Evolutionary conservation across 495 filamentous ascomycete genomes (phyloP).

Genomic region (Podospora tetraspora): DNA sequence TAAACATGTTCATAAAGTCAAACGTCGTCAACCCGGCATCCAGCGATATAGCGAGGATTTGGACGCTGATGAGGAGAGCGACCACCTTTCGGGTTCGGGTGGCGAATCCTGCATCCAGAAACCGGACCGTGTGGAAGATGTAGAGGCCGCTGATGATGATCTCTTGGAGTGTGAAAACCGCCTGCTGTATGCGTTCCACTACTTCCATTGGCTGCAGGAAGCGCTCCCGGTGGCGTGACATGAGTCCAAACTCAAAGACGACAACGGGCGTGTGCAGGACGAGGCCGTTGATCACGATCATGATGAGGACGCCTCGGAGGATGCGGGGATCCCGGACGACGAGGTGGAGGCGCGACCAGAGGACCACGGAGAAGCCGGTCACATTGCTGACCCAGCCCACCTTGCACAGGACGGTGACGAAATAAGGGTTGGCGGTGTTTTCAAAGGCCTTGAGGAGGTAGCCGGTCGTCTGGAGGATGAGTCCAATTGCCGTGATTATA

Average conservation of each 20-base stretch:
- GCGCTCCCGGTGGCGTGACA: slow-evolving; percentile 35
- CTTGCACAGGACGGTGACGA: neutral
- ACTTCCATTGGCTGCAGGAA: slow-evolving; percentile 33
- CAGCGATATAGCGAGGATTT: slow-evolving; percentile 51
- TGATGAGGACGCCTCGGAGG: neutral
- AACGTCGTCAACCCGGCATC: slow-evolving; percentile 39
- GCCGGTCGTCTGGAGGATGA: slow-evolving; percentile 24
- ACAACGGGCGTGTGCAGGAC: slow-evolving; percentile 54
- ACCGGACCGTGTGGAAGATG: slow-evolving; percentile 50
- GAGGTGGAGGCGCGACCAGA: slow-evolving; percentile 15
- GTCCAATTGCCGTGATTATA: slow-evolving; percentile 38
- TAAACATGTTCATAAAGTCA: slow-evolving; percentile 53
- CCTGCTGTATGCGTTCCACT: slow-evolving; percentile 61
- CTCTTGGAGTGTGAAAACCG: slow-evolving; percentile 57
- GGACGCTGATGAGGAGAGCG: slow-evolving; percentile 55
- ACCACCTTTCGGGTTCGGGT: slow-evolving; percentile 21
- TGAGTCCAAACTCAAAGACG: slow-evolving; percentile 44
- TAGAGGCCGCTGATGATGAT: slow-evolving; percentile 55
- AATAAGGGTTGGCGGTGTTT: slow-evolving; percentile 20
- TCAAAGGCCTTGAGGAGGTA: slow-evolving; percentile 1
- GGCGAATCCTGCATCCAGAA: neutral
- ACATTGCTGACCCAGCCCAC: slow-evolving; percentile 8
- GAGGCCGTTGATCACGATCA: slow-evolving; percentile 52
- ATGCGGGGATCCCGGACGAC: neutral
- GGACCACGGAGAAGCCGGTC: neutral